Evolutionary conservation across 1,284 basidiomycete genomes (phyloP).

Genomic region (Abortiporus biennis): DNA sequence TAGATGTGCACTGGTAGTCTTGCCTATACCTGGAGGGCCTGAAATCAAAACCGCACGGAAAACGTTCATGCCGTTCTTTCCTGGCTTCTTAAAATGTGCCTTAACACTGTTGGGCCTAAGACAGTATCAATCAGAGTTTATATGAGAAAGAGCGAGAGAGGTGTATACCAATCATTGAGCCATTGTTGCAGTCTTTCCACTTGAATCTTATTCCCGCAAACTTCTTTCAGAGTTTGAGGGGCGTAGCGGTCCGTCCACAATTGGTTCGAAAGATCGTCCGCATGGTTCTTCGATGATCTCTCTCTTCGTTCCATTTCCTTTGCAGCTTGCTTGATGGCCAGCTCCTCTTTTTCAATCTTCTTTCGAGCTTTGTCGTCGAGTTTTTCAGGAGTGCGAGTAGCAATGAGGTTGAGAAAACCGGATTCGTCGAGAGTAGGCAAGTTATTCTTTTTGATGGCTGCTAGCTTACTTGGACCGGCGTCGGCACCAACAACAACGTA

Average conservation of each 20-base stretch:
- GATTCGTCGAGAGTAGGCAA: slow-evolving; percentile 84
- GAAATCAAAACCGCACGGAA: slow-evolving; percentile 88
- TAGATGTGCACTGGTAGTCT: slow-evolving; percentile 94
- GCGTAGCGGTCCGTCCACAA: slow-evolving; percentile 98
- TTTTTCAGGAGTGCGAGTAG: slow-evolving; percentile 42
- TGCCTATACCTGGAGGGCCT: slow-evolving; percentile 95
- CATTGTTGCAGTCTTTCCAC: slow-evolving; percentile 87
- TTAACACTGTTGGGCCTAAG: slow-evolving; percentile 72
- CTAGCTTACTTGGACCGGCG: slow-evolving; percentile 85
- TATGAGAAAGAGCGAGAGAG: background rate
- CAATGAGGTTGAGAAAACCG: slow-evolving; percentile 80
- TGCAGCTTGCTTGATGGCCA: slow-evolving; percentile 67
- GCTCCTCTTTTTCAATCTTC: slow-evolving; percentile 79
- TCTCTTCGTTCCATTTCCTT: slow-evolving; percentile 73
- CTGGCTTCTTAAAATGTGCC: slow-evolving; percentile 87
- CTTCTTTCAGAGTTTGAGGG: slow-evolving; percentile 80
- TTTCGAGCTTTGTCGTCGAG: slow-evolving; percentile 77
- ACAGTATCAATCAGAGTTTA: too few species aligned
- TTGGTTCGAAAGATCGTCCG: slow-evolving; percentile 40
- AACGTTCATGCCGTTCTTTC: slow-evolving; percentile 83
- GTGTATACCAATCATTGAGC: slow-evolving; percentile 79
- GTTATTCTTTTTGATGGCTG: slow-evolving; percentile 76
- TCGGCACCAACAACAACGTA: slow-evolving; percentile 88
- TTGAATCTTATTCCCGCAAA: slow-evolving; percentile 91
- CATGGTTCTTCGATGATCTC: slow-evolving; percentile 36